A percentile compares a stretch with the other conserved stretches of the same genome.
These are phyloP conservation scores for Fomitopsis pulvina DNA, from an alignment of 768 basidiomycete species.

Conservation along the genomic window DNA sequence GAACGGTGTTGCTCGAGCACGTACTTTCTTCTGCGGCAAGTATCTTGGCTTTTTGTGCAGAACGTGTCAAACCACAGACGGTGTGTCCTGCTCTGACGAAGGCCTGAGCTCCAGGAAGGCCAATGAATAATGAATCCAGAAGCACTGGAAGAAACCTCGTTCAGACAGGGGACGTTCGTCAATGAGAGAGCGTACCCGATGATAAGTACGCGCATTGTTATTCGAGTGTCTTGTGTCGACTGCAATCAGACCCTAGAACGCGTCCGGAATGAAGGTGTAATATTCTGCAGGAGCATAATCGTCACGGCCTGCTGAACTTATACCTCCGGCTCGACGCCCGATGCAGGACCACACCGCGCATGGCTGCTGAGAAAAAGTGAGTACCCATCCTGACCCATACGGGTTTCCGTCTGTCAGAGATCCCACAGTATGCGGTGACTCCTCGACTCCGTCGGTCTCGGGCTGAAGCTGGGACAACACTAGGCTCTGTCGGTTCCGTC, in stretches of 20 bases:
- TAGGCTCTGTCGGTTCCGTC: no score
- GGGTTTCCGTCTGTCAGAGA: no score
- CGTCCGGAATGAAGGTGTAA: no score
- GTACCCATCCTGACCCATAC: not conserved
- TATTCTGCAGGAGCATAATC: not conserved
- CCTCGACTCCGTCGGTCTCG: no score
- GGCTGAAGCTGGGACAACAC: no score
- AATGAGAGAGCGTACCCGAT: not conserved
- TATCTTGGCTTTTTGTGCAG: slow-evolving; percentile 24
- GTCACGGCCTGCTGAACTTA: not conserved
- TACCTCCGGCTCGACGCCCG: not conserved
- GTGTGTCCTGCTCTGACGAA: slow-evolving; percentile 38
- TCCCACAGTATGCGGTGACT: no score
- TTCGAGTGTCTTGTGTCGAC: no score
- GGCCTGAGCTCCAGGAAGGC: slow-evolving; percentile 36
- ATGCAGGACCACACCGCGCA: not conserved
- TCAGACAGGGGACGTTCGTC: no score
- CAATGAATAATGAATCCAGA: slow-evolving; percentile 40
- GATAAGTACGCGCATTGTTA: slow-evolving; percentile 1
- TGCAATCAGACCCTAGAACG: no score
- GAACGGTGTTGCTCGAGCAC: no score
- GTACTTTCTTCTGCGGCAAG: slow-evolving; percentile 37
- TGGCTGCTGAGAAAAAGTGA: not conserved
- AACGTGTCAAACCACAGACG: slow-evolving; percentile 41
- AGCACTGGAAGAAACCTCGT: no score